These are phyloP conservation scores for Prunus armeniaca DNA, from an alignment of 306 rosid genomes.

Conservation along the genomic window DNA sequence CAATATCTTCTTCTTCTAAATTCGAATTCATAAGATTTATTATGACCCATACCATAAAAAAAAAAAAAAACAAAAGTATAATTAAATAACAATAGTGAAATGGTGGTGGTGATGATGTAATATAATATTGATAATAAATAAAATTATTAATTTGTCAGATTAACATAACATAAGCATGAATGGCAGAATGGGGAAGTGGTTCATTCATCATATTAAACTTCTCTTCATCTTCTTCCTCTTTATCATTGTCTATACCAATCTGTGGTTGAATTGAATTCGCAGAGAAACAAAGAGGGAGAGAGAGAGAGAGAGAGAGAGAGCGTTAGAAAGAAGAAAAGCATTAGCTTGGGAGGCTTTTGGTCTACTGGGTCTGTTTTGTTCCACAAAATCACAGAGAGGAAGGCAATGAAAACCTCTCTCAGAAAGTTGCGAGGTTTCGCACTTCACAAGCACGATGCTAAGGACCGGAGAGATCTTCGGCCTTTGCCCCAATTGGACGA, in stretches of 20 bases:
- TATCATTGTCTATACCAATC: not conserved
- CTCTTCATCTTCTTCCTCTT: slow-evolving; percentile 1
- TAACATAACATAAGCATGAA: not conserved
- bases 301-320: not conserved
- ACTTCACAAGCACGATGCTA: slow-evolving; percentile 57
- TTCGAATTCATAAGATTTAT: too few relatives aligned
- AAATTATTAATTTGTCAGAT: not conserved
- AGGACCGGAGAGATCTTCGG: slow-evolving; percentile 44
- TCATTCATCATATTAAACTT: slow-evolving; percentile 4
- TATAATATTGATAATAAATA: not conserved
- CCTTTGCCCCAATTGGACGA: slow-evolving; percentile 70
- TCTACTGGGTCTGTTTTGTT: not conserved
- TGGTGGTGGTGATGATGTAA: not conserved
- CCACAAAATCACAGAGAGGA: not conserved
- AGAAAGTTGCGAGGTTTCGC: slow-evolving; percentile 74
- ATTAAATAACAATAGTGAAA: too few relatives aligned
- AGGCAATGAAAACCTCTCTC: slow-evolving; percentile 69
- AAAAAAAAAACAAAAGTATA: not conserved
- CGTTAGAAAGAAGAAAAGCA: not conserved
- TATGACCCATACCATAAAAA: too few relatives aligned
- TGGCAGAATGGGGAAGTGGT: not conserved
- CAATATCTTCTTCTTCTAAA: not conserved
- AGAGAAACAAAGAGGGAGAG: not conserved
- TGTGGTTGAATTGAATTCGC: not conserved
- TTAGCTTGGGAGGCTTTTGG: not conserved